Evolutionary conservation across 2,329 filamentous ascomycete genomes (phyloP), one percentile per base, ranked within the genome.

Genomic region (Botryotinia globosa): DNA sequence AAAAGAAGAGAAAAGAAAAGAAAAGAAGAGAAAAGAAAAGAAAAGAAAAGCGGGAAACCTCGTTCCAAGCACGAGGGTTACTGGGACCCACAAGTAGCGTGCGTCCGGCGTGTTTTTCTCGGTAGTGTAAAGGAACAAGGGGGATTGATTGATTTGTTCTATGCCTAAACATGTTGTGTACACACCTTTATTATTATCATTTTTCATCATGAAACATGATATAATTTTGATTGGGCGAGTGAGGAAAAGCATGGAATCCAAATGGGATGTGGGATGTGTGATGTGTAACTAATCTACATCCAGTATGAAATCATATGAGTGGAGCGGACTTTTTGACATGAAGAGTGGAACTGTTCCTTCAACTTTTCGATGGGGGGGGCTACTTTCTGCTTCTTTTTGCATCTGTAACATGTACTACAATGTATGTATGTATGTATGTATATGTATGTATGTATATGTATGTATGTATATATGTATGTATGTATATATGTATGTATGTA

Each of bases 71-170:
- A 51, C 44, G 63, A 51, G 63, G 44, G 32, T n/a, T 6, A 29
- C 63, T 25, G 42, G 63, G 44, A 37, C 25, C 64, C 34, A 67
- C 25, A 51, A 66, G 45, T 56, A 56, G 64, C 64, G 64, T 67
- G 64, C 45, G 25, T 56, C 64, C 64, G 34, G 32, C 45, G 64
- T 67, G 32, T 54, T 66, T 45, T 66, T 66, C 45, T 66, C 64
- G 44, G 44, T 66, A 51, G 44, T 66, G 64, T 54, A 64, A 64
- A 64, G 16, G 62, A 64, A 64, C 29, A 25, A 45, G 42, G 39
- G 62, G 39, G 62, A 29, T 44, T 45, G 39, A 64, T 34, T 64
- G 39, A 64, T 45, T 34, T 42, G 22, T 64, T 45, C 39, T 32
- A 45, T 45, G 62, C 62, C 37, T 44, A 29, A 39, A 18, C 39